Base-by-base conservation (phyloP, 176 grass and related monocot genomes). In the Aegilops longissima region DNA sequence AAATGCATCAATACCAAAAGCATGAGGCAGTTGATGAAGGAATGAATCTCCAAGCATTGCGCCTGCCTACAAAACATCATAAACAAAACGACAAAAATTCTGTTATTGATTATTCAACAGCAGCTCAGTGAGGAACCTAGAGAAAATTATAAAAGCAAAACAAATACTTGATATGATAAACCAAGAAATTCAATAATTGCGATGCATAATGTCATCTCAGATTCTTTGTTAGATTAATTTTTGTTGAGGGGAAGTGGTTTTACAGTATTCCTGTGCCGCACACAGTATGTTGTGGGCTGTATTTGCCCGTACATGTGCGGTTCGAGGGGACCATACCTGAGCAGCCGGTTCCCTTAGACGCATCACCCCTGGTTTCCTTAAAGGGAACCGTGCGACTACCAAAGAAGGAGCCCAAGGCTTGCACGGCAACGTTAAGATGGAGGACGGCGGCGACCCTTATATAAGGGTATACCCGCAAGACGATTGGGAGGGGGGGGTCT, bases 41-140 rank as follows among this genome's bases (percentile, higher is more conserved):
- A 99, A 99, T 65, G 97, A 95, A 92, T 99, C 97, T 64, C 97
- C 97, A 82, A 99, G 87, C 97, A 99, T 99, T 78, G 97, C 97
- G 80, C 97, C 97, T 80, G 97, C 97, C 97, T 99, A 86, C 35
- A 95, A 73, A 72, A 77, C 62, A 74, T 80, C 20, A 83, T 9
- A 79, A 79, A 51, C 16, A 52, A 79, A 75, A 58, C 9, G 4
- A 89, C 8, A 52, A 25, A 86, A 82, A 72, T 63, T 52, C 35
- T 27, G 59, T 20, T 56, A 54, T 14, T 13, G 21, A 78, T 61
- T 38, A 25, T 27, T 78, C 44, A 9, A 74, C 2, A 81, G 30
- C 30, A 68, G 38, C 67, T 25, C 31, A 52, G 5, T 44, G 39
- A 80, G 18, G 11, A 73, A 31, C 49, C 27, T 42, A 64, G 51